Evolutionary conservation across 1,284 basidiomycete species (phyloP), one percentile per base, ranked within the genome.

Genomic region (Golubevia pallescens): DNA sequence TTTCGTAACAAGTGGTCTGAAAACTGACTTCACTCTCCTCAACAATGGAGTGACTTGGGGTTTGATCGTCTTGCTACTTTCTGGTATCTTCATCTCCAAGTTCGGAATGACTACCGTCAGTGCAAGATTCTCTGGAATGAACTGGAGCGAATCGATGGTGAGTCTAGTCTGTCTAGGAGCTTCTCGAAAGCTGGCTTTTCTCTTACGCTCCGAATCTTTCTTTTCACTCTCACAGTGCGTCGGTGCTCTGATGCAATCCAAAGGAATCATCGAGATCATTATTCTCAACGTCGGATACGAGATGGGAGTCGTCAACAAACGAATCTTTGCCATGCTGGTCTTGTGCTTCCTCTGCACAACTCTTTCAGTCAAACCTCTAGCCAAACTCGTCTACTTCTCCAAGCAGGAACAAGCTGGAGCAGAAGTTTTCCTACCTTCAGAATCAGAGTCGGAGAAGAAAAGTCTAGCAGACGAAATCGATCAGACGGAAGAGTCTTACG

Each of bases 201-300:
- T 13, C 32, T 57, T 19, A 13, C n/a, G 55, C 10, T 19, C 23
- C 55, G 10, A 34, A 13, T 24, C 14, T 57, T 3, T 57, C 32
- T 24, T 24, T n/a, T 57, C n/a, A 34, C 19, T 3, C 53, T 23
- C 32, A 57, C 32, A 24, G 42, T 48, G 42, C 42, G 69, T 76
- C 1, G 74, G 66, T 10, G 66, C 65, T 52, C 62, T 76, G 10
- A 73, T 71, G 72, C 73, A 74, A 63, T 72, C 67, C 62, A 76
- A 76, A 58, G 70, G 72, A 28, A 72, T 76, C 61, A 76, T 76
- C 58, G 74, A 76, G 64, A 67, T 76, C 64, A 70, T 76, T 62
- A 76, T 76, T 54, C 68, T 74, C 64, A 74, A 71, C 19, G 70
- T 74, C 0, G 74, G 67, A 6, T 62, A 70, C 4, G 65, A 75